Conservation (phyloP, 306 rosid genomes). For the Gastrolobium villosum region DNA sequence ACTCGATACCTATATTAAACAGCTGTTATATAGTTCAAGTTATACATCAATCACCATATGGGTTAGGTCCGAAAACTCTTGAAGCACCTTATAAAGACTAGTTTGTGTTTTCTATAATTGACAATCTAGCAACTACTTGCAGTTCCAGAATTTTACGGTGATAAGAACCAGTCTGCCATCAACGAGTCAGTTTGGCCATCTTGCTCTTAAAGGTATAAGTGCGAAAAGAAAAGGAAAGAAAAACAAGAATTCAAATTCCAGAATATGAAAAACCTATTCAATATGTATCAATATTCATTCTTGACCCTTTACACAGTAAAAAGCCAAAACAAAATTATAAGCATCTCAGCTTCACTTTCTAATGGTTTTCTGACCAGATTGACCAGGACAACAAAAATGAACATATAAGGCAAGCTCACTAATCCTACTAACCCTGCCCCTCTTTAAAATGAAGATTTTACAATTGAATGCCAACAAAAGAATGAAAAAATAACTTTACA, state of each 20-base stretch:
- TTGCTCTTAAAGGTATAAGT: neutral
- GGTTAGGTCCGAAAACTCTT: neutral
- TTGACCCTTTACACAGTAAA: slow-evolving; percentile 63
- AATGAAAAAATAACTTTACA: slow-evolving; percentile 81
- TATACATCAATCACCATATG: neutral
- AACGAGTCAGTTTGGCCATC: neutral
- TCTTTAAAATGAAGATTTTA: slow-evolving; percentile 56
- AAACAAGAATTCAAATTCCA: slow-evolving; percentile 7
- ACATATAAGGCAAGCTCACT: slow-evolving; percentile 51
- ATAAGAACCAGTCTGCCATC: neutral
- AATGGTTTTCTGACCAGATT: slow-evolving; percentile 50
- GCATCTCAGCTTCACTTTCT: slow-evolving; percentile 51
- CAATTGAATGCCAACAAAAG: slow-evolving; percentile 76
- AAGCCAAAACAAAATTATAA: slow-evolving; percentile 51
- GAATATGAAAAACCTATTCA: slow-evolving; percentile 49
- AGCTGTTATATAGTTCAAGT: neutral
- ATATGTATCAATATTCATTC: slow-evolving; percentile 45
- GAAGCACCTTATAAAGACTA: neutral
- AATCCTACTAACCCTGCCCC: slow-evolving; percentile 59
- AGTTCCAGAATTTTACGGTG: neutral
- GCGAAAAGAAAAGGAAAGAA: neutral
- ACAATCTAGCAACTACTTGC: neutral
- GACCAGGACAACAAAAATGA: slow-evolving; percentile 39
- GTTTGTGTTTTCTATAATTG: neutral
- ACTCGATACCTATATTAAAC: neutral